These are phyloP conservation scores for Penicillium corylophilum DNA, from an alignment of 2,329 filamentous ascomycete genomes.

Conservation along the genomic window DNA sequence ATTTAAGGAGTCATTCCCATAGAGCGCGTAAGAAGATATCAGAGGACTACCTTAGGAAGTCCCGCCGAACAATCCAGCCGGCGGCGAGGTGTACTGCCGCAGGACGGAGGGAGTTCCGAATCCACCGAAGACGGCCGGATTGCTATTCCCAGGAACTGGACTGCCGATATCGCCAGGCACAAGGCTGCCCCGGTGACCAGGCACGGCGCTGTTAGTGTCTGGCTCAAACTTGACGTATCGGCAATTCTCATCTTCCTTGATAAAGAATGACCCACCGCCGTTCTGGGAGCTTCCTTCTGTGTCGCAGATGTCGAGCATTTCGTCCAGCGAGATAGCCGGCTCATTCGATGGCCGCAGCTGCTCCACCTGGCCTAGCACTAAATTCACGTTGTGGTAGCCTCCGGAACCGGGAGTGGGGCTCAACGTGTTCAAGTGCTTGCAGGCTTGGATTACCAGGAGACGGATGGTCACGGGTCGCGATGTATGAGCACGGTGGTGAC, in stretches of 20 bases:
- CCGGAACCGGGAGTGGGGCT: slow-evolving; percentile 47
- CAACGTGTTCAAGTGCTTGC: slow-evolving; percentile 59
- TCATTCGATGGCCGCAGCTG: slow-evolving; percentile 62
- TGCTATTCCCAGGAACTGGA: slow-evolving; percentile 53
- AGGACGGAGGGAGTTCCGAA: slow-evolving; percentile 35
- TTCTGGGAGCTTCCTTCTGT: slow-evolving; percentile 85
- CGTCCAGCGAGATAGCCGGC: slow-evolving; percentile 57
- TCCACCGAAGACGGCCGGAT: slow-evolving; percentile 39
- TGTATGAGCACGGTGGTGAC: slow-evolving; percentile 52
- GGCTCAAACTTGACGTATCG: slow-evolving; percentile 53
- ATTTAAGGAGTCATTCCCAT: slow-evolving; percentile 18
- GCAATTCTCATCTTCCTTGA: slow-evolving; percentile 54
- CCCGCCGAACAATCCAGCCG: slow-evolving; percentile 36
- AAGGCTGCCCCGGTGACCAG: slow-evolving; percentile 43
- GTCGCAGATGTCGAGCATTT: slow-evolving; percentile 82
- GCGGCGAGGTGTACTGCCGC: slow-evolving; percentile 41
- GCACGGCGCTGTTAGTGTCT: slow-evolving; percentile 48
- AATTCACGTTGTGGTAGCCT: slow-evolving; percentile 68
- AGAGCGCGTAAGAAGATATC: slow-evolving; percentile 7
- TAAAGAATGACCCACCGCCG: slow-evolving; percentile 83
- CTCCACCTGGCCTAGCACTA: slow-evolving; percentile 64
- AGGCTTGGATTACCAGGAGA: slow-evolving; percentile 73
- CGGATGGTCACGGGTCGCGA: slow-evolving; percentile 69
- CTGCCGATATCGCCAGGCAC: slow-evolving; percentile 69
- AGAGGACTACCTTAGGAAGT: slow-evolving; percentile 12